phyloP scores from a whole-genome alignment of 768 basidiomycete species.

The Leccinum uliginosum region DNA sequence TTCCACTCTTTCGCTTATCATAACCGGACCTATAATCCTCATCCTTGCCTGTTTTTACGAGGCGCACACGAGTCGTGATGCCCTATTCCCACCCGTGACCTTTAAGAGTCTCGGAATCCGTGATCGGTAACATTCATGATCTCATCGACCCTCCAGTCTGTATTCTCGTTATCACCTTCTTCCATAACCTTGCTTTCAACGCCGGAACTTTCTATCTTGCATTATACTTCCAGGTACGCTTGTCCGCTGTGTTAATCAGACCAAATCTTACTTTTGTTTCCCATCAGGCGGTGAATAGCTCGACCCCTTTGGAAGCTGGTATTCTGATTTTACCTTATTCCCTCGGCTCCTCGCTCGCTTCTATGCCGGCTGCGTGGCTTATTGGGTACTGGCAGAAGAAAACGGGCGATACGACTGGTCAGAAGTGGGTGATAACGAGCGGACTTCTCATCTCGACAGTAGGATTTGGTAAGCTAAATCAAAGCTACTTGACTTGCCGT shows the following conservation, averaged over 20 bases:
- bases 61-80: conserved; percentile 59
- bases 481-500: background rate
- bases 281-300: conserved; percentile 61
- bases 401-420: conserved; percentile 54
- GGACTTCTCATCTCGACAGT: conserved; percentile 63
- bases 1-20: conserved; percentile 57
- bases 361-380: conserved; percentile 83
- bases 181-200: conserved; percentile 81
- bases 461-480: conserved; percentile 61
- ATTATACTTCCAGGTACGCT: conserved; percentile 70
- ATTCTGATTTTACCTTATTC: conserved; percentile 78
- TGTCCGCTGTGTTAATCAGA: conserved; percentile 1
- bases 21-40: conserved; percentile 51
- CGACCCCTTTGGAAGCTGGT: conserved; percentile 69
- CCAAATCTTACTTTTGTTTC: conserved; percentile 1
- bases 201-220: conserved; percentile 86
- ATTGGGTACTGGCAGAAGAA: conserved; percentile 63
- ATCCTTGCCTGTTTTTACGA: conserved; percentile 65
- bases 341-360: conserved; percentile 78
- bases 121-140: conserved; percentile 8
- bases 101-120: conserved; percentile 44
- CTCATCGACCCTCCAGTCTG: conserved; percentile 41
- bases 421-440: conserved; percentile 57
- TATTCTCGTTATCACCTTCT: conserved; percentile 64
- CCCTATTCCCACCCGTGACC: conserved; percentile 62